Conservation (phyloP, 305 asterid genomes). For the Plantago rigida region DNA sequence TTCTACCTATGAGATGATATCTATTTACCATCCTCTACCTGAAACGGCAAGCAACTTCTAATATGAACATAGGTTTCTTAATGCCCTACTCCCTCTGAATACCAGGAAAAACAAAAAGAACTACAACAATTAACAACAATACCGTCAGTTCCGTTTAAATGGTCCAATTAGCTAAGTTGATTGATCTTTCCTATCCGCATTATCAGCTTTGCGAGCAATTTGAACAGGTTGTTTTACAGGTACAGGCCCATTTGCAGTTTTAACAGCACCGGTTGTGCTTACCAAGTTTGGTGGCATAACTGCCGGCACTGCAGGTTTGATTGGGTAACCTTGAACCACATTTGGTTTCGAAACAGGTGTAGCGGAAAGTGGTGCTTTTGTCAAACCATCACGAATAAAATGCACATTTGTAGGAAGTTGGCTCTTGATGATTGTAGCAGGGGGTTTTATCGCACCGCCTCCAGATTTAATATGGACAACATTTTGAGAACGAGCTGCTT, state of each 20-base stretch:
- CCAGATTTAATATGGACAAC: constrained; percentile 57
- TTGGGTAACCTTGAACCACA: constrained; percentile 29
- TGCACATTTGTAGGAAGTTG: constrained; percentile 91
- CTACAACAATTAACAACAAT: no score
- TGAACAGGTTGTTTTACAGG: constrained; percentile 1
- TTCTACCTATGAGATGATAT: no score
- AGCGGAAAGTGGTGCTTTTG: constrained; percentile 45
- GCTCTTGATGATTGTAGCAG: constrained; percentile 30
- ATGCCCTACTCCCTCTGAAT: no score
- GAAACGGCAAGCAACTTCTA: no score
- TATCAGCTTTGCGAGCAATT: not conserved
- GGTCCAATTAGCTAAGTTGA: not conserved
- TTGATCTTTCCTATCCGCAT: constrained; percentile 2
- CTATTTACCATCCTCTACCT: no score
- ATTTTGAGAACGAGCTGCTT: constrained; percentile 55
- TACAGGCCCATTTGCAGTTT: constrained; percentile 19
- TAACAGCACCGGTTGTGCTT: constrained; percentile 22
- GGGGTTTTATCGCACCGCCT: constrained; percentile 37
- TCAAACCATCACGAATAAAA: constrained; percentile 63
- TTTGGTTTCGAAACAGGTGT: constrained; percentile 35
- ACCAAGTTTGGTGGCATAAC: constrained; percentile 27
- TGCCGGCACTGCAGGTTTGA: constrained; percentile 32
- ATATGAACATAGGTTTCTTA: no score
- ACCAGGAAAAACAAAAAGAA: no score
- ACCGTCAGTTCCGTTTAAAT: no score